Evolutionary conservation across 1,139 yeast genomes (phyloP).

Genomic region (Yamadazyma dushanensis): DNA sequence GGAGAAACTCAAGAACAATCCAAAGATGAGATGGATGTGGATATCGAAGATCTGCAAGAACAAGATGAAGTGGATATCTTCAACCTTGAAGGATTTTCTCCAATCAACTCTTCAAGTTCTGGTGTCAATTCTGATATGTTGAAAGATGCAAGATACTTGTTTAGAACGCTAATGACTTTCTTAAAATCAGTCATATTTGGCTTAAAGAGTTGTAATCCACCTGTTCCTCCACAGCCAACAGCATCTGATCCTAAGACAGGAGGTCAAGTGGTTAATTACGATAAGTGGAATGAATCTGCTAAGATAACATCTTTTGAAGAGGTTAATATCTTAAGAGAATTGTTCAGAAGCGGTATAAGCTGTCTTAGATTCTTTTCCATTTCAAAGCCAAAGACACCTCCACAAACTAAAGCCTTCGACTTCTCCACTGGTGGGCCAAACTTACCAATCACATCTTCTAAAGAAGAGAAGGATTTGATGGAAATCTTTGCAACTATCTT

Average conservation of each 20-base stretch:
- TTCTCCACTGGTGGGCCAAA: constrained; percentile 71
- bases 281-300: constrained; percentile 84
- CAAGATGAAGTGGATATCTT: constrained; percentile 30
- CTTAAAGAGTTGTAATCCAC: constrained; percentile 85
- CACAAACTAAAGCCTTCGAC: constrained; percentile 58
- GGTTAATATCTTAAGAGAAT: constrained; percentile 67
- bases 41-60: constrained; percentile 19
- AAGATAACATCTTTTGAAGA: constrained; percentile 83
- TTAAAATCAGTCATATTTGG: constrained; percentile 90
- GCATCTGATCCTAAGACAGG: constrained; percentile 58
- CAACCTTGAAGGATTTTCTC: constrained; percentile 41
- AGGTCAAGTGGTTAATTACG: constrained; percentile 54
- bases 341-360: constrained; percentile 81
- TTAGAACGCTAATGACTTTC: constrained; percentile 87
- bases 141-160: constrained; percentile 84
- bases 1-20: constrained; percentile 6
- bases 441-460: constrained; percentile 80
- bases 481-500: constrained; percentile 93
- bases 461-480: constrained; percentile 94
- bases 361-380: constrained; percentile 78
- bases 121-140: constrained; percentile 59
- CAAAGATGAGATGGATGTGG: constrained; percentile 18
- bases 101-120: constrained; percentile 33
- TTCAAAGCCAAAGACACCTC: constrained; percentile 45
- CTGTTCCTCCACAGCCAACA: constrained; percentile 59